A percentile compares a stretch with the other conserved stretches of the same genome.
phyloP scores from a whole-genome alignment of 2,329 filamentous ascomycete genomes.

The Aspergillus persii region DNA sequence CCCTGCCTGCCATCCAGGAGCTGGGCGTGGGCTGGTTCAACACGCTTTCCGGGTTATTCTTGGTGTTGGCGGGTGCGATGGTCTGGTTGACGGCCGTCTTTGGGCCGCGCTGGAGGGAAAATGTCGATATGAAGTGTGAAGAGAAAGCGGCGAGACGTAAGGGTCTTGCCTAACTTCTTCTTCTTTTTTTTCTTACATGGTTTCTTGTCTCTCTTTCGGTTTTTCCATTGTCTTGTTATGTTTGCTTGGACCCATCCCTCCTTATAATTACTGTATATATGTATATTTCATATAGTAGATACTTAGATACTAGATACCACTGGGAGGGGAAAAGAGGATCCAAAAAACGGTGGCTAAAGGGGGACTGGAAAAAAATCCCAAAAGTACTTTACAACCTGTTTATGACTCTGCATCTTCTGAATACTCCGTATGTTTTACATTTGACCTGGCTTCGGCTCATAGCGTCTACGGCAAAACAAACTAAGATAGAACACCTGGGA shows the following conservation, averaged over 20 bases:
- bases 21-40: conserved; percentile 82
- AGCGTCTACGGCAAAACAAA: not conserved
- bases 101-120: conserved; percentile 53
- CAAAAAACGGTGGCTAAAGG: not conserved
- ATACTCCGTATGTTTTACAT: too few species aligned
- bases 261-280: not conserved
- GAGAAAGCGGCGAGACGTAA: conserved; percentile 26
- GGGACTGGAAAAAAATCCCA: not conserved
- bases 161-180: not conserved
- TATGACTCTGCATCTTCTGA: too few species aligned
- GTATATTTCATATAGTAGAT: not conserved
- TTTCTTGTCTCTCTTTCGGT: not conserved
- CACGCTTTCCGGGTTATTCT: conserved; percentile 63
- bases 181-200: not conserved
- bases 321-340: not conserved
- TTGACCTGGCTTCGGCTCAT: not conserved
- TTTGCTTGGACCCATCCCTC: not conserved
- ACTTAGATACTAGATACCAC: not conserved
- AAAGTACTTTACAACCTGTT: not conserved
- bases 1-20: conserved; percentile 68
- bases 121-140: conserved; percentile 50
- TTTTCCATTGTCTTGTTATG: not conserved
- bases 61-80: conserved; percentile 47
- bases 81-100: conserved; percentile 52
- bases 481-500: not conserved